Conservation (phyloP, 1,139 yeast genomes). For the Taiozyma sp. region DNA sequence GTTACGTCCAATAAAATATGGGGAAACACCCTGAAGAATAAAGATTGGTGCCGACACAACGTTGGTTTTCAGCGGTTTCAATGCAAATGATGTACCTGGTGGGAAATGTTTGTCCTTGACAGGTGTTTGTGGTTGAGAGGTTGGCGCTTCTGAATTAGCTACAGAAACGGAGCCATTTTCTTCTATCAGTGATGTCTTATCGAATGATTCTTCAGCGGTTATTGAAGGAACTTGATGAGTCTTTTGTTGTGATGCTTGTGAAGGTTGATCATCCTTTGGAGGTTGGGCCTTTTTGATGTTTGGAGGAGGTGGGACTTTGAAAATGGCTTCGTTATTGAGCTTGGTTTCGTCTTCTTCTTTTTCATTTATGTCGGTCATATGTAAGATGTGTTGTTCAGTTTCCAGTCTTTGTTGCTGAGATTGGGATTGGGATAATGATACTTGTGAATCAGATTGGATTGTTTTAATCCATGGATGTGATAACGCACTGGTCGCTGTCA, state of each 20-base stretch:
- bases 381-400: conserved; percentile 27
- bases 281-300: conserved; percentile 10
- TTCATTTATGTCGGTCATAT: conserved; percentile 8
- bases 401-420: conserved; percentile 60
- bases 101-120: conserved; percentile 24
- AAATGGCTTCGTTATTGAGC: conserved; percentile 18
- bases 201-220: conserved; percentile 15
- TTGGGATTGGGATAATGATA: conserved; percentile 66
- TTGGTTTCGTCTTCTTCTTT: conserved; percentile 7
- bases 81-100: conserved; percentile 43
- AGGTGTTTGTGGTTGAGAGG: neutral
- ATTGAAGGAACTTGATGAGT: neutral
- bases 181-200: conserved; percentile 17
- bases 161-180: neutral
- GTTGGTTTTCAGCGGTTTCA: conserved; percentile 38
- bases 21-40: conserved; percentile 57
- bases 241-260: conserved; percentile 10
- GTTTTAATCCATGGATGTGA: conserved; percentile 49
- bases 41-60: conserved; percentile 41
- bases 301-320: conserved; percentile 32
- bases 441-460: conserved; percentile 30
- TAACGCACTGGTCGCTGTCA: conserved; percentile 69
- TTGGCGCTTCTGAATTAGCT: neutral
- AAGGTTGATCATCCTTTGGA: conserved; percentile 8
- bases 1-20: conserved; percentile 60